These are phyloP conservation scores for Alternaria alternata DNA, from an alignment of 2,329 filamentous ascomycete genomes.

Conservation along the genomic window DNA sequence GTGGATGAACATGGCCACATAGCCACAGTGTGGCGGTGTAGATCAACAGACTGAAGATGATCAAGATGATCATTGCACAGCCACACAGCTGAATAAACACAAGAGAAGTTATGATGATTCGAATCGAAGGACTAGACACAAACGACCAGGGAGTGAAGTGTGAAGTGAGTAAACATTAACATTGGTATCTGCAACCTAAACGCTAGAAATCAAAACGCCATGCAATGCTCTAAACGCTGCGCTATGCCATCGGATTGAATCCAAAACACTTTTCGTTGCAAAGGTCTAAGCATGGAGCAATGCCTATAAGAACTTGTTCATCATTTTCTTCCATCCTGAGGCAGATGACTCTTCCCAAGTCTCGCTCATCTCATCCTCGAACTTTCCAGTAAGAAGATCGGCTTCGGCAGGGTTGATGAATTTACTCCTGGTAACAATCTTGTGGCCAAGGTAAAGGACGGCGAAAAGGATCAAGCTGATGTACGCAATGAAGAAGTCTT, in stretches of 20 bases:
- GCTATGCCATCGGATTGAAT: conserved; percentile 23
- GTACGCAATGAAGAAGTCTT: conserved; percentile 52
- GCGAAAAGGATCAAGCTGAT: conserved; percentile 51
- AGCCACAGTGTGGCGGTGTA: conserved; percentile 3
- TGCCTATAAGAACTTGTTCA: conserved; percentile 35
- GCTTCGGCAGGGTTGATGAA: conserved; percentile 54
- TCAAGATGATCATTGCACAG: not conserved
- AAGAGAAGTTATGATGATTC: not conserved
- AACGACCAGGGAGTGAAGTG: not conserved
- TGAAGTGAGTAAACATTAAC: conserved; percentile 20
- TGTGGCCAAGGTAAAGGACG: conserved; percentile 69
- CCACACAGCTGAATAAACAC: not conserved
- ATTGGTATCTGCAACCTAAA: conserved; percentile 22
- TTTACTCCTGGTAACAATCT: conserved; percentile 44
- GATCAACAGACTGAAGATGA: not conserved
- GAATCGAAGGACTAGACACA: not conserved
- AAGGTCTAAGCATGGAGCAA: not conserved
- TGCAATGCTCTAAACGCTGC: conserved; percentile 27
- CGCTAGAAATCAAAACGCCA: conserved; percentile 23
- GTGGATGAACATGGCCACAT: not conserved
- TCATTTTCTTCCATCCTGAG: conserved; percentile 43
- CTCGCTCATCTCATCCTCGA: conserved; percentile 39
- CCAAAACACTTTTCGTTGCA: conserved; percentile 23
- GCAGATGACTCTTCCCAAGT: conserved; percentile 46
- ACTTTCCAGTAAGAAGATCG: conserved; percentile 54